Evolutionary conservation across 1,284 basidiomycete genomes (phyloP).

Genomic region (Chalciporus sp.): DNA sequence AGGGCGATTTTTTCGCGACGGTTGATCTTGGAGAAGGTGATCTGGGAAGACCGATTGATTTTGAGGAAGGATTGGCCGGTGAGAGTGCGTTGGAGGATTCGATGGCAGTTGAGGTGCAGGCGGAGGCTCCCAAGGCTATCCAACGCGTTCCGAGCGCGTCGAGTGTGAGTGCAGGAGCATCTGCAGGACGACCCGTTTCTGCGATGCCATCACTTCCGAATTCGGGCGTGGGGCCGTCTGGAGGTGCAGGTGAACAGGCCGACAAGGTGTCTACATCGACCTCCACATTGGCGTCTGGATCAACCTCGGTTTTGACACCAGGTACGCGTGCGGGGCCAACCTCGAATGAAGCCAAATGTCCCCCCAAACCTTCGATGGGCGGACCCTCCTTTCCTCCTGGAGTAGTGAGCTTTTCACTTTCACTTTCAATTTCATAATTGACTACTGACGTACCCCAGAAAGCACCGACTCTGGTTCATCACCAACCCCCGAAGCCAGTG

Average conservation of each 20-base stretch:
- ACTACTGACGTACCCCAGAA: conserved; percentile 12
- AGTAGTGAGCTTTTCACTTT: conserved; percentile 34
- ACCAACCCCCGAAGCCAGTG: conserved; percentile 3
- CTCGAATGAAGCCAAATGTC: conserved; percentile 21
- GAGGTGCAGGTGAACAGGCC: not conserved
- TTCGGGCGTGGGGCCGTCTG: not conserved
- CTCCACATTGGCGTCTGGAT: not conserved
- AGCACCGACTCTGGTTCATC: conserved; percentile 1
- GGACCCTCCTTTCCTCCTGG: conserved; percentile 55
- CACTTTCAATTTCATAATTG: not conserved
- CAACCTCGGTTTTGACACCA: conserved; percentile 15
- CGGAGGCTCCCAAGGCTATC: not conserved
- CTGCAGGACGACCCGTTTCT: not conserved
- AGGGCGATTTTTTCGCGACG: conserved; percentile 61
- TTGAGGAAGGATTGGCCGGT: conserved; percentile 40
- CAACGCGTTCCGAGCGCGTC: not conserved
- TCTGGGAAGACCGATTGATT: conserved; percentile 50
- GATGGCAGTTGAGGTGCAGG: conserved; percentile 1
- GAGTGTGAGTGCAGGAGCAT: not conserved
- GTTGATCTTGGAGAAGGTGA: conserved; percentile 60
- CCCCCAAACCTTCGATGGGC: conserved; percentile 46
- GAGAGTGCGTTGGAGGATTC: conserved; percentile 11
- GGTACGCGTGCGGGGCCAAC: not conserved
- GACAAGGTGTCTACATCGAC: not conserved
- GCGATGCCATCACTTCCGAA: not conserved